phyloP scores from a whole-genome alignment of 1,139 yeast species.

The Martiniozyma asiatica region DNA sequence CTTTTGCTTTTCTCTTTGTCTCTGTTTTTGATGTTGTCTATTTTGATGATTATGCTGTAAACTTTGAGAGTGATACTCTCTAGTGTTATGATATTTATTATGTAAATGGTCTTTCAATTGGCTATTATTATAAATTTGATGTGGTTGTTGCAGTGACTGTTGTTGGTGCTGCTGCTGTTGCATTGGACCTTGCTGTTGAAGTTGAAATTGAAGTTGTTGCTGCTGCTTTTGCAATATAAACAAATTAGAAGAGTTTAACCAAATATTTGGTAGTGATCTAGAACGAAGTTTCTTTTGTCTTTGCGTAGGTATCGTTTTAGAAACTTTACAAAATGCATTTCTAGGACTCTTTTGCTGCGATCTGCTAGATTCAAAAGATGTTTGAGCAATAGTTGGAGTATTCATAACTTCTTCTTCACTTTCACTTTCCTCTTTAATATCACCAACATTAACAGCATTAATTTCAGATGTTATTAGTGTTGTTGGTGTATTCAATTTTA shows the following conservation, averaged over 20 bases:
- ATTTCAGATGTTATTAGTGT: no score
- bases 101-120: no score
- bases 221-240: no score
- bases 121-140: no score
- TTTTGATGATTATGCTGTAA: background rate
- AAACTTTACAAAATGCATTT: background rate
- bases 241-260: conserved; percentile 21
- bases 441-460: background rate
- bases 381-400: background rate
- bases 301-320: no score
- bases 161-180: no score
- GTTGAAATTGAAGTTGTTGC: no score
- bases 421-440: conserved; percentile 1
- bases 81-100: no score
- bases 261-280: conserved; percentile 28
- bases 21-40: conserved; percentile 1
- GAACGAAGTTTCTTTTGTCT: conserved; percentile 22
- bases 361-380: background rate
- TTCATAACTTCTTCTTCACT: background rate
- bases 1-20: conserved; percentile 9
- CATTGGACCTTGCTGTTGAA: no score
- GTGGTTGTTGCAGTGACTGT: no score
- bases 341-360: conserved; percentile 1
- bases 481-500: conserved; percentile 18
- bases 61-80: background rate